These are phyloP conservation scores for Aegilops bicornis DNA, from an alignment of 176 grass and related monocot species.

Conservation along the genomic window DNA sequence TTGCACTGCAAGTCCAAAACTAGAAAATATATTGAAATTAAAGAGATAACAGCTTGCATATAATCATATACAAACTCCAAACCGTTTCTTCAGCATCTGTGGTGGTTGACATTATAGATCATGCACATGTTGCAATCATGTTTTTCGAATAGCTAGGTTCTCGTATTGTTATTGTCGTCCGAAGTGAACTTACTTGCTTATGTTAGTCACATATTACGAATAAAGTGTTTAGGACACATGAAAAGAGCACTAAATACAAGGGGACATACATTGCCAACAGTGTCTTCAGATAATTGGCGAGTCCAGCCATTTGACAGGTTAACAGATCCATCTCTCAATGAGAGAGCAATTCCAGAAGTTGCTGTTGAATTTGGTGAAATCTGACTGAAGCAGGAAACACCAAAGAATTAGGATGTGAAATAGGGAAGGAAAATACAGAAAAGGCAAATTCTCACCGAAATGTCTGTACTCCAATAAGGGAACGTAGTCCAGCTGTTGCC, in stretches of 20 bases:
- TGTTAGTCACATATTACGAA: neutral
- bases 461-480: conserved; percentile 63
- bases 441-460: conserved; percentile 54
- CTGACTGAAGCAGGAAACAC: conserved; percentile 61
- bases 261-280: conserved; percentile 81
- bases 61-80: neutral
- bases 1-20: neutral
- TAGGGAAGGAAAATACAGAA: neutral
- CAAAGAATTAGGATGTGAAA: conserved; percentile 33
- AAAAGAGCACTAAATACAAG: conserved; percentile 19
- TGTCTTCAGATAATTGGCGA: conserved; percentile 82
- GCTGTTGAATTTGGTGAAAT: conserved; percentile 89
- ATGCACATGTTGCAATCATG: neutral
- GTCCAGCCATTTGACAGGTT: conserved; percentile 94
- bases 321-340: conserved; percentile 86
- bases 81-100: neutral
- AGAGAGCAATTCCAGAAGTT: conserved; percentile 75
- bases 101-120: neutral
- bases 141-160: neutral
- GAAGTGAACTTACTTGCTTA: neutral
- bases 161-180: neutral
- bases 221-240: conserved; percentile 7
- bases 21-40: conserved; percentile 15
- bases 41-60: neutral
- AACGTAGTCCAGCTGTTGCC: conserved; percentile 87